Evolutionary conservation across 306 rosid species (phyloP).

Genomic region (Lupinus albus): DNA sequence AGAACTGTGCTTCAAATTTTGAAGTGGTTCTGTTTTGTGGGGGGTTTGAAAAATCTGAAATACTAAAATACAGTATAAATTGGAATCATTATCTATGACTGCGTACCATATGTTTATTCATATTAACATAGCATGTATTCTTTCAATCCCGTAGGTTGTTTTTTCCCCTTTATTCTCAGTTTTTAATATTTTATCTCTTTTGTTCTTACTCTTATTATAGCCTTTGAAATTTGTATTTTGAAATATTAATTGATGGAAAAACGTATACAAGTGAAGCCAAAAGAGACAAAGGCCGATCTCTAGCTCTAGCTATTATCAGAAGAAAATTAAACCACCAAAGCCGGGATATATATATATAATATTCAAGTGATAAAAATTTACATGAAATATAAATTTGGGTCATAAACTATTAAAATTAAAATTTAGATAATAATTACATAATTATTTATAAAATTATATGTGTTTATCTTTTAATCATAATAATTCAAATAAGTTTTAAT

Average conservation of each 20-base stretch:
- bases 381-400: too few species aligned
- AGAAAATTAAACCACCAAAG: slow-evolving; percentile 35
- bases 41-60: slow-evolving; percentile 7
- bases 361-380: too few species aligned
- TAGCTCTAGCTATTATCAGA: slow-evolving; percentile 35
- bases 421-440: too few species aligned
- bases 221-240: slow-evolving; percentile 25
- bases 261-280: slow-evolving; percentile 34
- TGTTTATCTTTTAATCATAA: too few species aligned
- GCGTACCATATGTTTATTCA: slow-evolving; percentile 31
- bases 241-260: slow-evolving; percentile 20
- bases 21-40: slow-evolving; percentile 57
- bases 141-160: slow-evolving; percentile 9
- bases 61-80: too few species aligned
- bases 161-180: slow-evolving; percentile 3
- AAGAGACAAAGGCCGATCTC: slow-evolving; percentile 49
- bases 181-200: slow-evolving; percentile 17
- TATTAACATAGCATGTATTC: background rate
- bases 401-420: too few species aligned
- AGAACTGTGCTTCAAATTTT: slow-evolving; percentile 51
- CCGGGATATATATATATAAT: slow-evolving; percentile 28
- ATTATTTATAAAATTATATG: too few species aligned
- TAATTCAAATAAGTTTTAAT: too few species aligned
- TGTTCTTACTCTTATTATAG: slow-evolving; percentile 1
- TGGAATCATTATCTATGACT: slow-evolving; percentile 30